Base-by-base conservation (phyloP, 768 basidiomycete species). In the Pleurotus platypus region DNA sequence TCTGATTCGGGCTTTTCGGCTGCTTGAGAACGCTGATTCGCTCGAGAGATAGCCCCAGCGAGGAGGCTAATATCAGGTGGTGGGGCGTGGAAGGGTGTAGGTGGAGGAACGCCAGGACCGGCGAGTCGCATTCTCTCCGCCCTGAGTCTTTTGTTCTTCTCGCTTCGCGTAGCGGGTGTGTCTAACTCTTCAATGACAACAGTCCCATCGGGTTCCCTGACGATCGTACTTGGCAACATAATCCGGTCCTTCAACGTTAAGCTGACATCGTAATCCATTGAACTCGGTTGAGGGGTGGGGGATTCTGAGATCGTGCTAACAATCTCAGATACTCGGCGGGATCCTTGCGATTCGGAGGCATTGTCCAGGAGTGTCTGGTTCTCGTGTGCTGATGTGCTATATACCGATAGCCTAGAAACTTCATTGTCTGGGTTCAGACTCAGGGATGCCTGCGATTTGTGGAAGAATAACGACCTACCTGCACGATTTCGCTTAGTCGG, bases 141-240 rank as follows among this genome's bases (percentile, higher is more conserved):
- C 64, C 79, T 84, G 50, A 70, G 73, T 6, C 77, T 75, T 57
- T 72, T 67, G 16, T 74, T 75, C 69, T 85, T 88, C 68, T 82
- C 77, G 49, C 80, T 76, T 3, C 89, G 81, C 40, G 81, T 85
- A 3, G 79, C 79, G 37, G 89, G 89, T 4, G 89, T 86, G 63
- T 90, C 89, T 20, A 90, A 74, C 58, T 83, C 82, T 64, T 91
- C 88, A 56, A 90, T 80, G 55, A 89, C 79, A 47, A 86, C 75
- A 57, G 70, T 76, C n/a, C 80, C 79, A 45, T 72, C 72, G n/a
- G 78, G 70, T 18, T 64, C 61, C 9, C 64, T 63, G 9, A 73
- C 64, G 11, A 70, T 68, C 16, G 59, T 66, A 13, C 58, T 64
- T 20, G 59, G 65, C 58, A 49, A 61, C 60, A 51, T 56, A 40